Conservation (phyloP, 2,329 filamentous ascomycete species). For the Penicillium sp. region DNA sequence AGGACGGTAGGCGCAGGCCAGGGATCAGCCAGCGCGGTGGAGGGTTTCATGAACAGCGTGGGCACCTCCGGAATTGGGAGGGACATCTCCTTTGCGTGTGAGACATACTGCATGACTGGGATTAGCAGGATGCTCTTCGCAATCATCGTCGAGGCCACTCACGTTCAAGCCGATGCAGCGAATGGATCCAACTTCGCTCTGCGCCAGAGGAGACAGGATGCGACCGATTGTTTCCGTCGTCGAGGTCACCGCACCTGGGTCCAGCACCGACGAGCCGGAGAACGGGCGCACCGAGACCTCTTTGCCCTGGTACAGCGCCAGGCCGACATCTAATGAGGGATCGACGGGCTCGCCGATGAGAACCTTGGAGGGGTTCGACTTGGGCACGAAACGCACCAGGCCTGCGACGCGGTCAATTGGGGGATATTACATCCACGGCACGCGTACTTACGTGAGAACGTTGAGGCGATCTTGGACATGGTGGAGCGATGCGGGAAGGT, state of each 20-base stretch:
- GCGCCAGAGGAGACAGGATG: slow-evolving; percentile 52
- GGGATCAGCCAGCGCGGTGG: slow-evolving; percentile 54
- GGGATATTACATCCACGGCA: no score
- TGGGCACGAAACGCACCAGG: slow-evolving; percentile 59
- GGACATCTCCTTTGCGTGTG: slow-evolving; percentile 53
- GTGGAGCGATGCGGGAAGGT: not conserved
- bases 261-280: slow-evolving; percentile 57
- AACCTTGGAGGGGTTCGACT: slow-evolving; percentile 49
- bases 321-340: slow-evolving; percentile 55
- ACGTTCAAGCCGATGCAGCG: slow-evolving; percentile 60
- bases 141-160: slow-evolving; percentile 12
- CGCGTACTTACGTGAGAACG: slow-evolving; percentile 34
- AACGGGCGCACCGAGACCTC: slow-evolving; percentile 58
- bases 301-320: slow-evolving; percentile 55
- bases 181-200: slow-evolving; percentile 55
- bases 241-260: slow-evolving; percentile 53
- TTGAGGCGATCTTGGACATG: slow-evolving; percentile 39
- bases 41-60: slow-evolving; percentile 59
- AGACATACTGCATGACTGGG: slow-evolving; percentile 43
- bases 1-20: slow-evolving; percentile 52
- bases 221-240: slow-evolving; percentile 34
- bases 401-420: slow-evolving; percentile 40
- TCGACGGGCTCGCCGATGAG: slow-evolving; percentile 58
- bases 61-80: slow-evolving; percentile 55
- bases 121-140: not conserved